Base-by-base conservation (phyloP, 2,329 filamentous ascomycete species). In the Aspergillus oerlinghausenensis region DNA sequence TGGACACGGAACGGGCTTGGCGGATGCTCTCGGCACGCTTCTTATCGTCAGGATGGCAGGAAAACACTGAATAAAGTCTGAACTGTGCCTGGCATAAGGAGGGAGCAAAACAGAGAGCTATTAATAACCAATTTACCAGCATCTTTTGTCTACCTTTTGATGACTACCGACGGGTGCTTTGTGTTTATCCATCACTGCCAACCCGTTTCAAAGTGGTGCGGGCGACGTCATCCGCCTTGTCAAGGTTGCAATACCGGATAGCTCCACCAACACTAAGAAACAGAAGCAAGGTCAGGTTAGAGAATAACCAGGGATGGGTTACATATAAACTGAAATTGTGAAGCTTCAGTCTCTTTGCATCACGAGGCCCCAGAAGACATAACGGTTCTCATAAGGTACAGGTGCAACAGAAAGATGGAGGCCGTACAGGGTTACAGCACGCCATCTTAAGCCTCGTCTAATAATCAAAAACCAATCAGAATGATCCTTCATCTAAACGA, bases 1-100 rank as follows among this genome's bases (percentile, higher is more conserved):
- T 52, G 51, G 40, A 50, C 43, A 50, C 57, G 57, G 57, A 57
- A 55, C 26, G 50, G 50, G 52, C 61, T 58, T 58, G 55, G 55
- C 59, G 47, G 53, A 55, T 57, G 49, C 52, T 35, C 42, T 52
- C 42, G 48, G 43, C 21, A 47, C 43, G 4, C 11, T 25, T 47
- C 43, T 47, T 26, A 47, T 47, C 23, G 6, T 4, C n/a, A 47
- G 19, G 21, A 47, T 14, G 23, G 14, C 40, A 43, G 40, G 21
- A 21, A 21, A 7, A 43, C 8, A 5, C 0, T 43, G 40, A 26
- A n/a, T 19, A 10, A 38, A 7, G 14, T 2, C 32, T 35, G 14
- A 17, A 35, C 6, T 35, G 32, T 6, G 4, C 32, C 5, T 14
- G 29, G 11, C 10, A 14, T 32, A 32, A 5, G 29, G 2, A 11